Conservation (phyloP, 768 basidiomycete genomes). For the Tricholoma matsutake region DNA sequence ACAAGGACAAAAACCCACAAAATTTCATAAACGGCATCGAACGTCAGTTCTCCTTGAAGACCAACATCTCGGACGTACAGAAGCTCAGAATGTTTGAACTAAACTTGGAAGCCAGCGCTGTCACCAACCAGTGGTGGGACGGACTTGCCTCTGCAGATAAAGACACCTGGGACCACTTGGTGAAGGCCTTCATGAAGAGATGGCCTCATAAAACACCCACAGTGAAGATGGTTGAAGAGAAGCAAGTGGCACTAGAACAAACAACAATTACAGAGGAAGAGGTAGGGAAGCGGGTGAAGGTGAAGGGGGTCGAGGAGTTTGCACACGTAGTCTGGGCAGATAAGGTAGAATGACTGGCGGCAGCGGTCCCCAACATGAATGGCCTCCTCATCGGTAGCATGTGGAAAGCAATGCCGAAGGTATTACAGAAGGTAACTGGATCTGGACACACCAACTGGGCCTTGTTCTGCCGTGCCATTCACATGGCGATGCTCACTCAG, state of each 20-base stretch:
- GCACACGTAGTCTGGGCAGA: slow-evolving; percentile 23
- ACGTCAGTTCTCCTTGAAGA: slow-evolving; percentile 4
- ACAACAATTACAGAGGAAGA: slow-evolving; percentile 10
- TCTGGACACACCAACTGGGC: slow-evolving; percentile 11
- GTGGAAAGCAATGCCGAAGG: slow-evolving; percentile 8
- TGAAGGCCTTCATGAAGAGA: slow-evolving; percentile 4
- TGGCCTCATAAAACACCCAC: slow-evolving; percentile 16
- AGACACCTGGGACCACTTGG: neutral
- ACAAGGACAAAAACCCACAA: slow-evolving; percentile 13
- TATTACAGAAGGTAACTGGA: neutral
- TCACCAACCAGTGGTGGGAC: no score
- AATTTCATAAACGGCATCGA: slow-evolving; percentile 18
- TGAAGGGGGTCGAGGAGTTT: slow-evolving; percentile 15
- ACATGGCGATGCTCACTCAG: neutral
- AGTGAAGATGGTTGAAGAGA: no score
- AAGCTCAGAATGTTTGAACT: slow-evolving; percentile 9
- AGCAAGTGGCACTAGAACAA: slow-evolving; percentile 4
- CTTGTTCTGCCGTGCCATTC: slow-evolving; percentile 12
- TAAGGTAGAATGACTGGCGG: slow-evolving; percentile 14
- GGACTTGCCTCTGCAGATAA: no score
- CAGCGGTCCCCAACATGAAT: slow-evolving; percentile 12
- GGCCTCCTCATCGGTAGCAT: slow-evolving; percentile 12
- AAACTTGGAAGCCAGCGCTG: slow-evolving; percentile 11
- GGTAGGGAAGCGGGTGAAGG: slow-evolving; percentile 15
- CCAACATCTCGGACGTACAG: slow-evolving; percentile 3